These are phyloP conservation scores for Rhodotorula graminis DNA, from an alignment of 768 basidiomycete species.

Conservation along the genomic window DNA sequence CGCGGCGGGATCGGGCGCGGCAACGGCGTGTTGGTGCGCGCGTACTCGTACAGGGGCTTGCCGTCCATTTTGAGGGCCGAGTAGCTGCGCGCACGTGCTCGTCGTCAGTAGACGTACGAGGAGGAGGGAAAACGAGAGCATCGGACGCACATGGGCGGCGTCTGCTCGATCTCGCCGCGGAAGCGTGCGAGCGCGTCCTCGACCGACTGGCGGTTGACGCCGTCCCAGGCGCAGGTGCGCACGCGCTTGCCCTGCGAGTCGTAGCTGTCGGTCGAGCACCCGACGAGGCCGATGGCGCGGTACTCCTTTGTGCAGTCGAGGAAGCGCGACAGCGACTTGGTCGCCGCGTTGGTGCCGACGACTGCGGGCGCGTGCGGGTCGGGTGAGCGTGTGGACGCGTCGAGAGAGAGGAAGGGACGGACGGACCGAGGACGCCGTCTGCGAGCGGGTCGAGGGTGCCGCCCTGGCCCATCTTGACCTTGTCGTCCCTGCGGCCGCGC, in stretches of 20 bases:
- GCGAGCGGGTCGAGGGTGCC: constrained; percentile 95
- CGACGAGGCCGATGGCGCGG: constrained; percentile 78
- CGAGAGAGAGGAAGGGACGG: not conserved
- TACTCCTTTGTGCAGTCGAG: constrained; percentile 93
- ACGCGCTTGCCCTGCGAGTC: constrained; percentile 84
- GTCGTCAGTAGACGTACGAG: not conserved
- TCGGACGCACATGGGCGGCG: constrained; percentile 74
- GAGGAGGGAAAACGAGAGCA: not conserved
- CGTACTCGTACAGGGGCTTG: constrained; percentile 89
- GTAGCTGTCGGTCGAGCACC: constrained; percentile 90
- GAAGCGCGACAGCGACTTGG: constrained; percentile 77
- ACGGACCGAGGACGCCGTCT: constrained; percentile 82
- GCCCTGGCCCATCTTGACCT: constrained; percentile 81
- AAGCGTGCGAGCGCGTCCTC: constrained; percentile 67
- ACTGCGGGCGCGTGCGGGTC: constrained; percentile 52
- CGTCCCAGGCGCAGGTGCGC: constrained; percentile 62
- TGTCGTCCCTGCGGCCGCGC: constrained; percentile 51
- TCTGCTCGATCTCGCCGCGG: constrained; percentile 79
- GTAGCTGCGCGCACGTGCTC: constrained; percentile 58
- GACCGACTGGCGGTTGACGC: constrained; percentile 68
- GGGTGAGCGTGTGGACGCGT: not conserved
- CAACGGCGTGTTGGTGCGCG: constrained; percentile 79
- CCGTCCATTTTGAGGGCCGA: constrained; percentile 99
- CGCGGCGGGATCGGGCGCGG: constrained; percentile 91
- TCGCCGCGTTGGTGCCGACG: constrained; percentile 80